Percentiles rank a stretch among this genome's conserved stretches.
Conservation (phyloP, 257 asterid genomes). For the Nicotiana noctiflora region DNA sequence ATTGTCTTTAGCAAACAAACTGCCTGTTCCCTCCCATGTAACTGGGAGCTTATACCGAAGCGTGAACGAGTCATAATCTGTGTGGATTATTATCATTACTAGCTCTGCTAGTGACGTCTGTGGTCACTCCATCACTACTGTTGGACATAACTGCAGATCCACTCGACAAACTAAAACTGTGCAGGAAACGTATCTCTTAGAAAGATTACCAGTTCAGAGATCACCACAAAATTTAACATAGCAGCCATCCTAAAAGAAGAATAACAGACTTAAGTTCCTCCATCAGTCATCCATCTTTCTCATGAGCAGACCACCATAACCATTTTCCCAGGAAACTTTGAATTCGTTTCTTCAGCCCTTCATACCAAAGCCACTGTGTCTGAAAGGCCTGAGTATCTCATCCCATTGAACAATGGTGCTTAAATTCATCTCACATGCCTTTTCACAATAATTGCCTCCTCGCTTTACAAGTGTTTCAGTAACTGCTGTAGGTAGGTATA, state of each 20-base stretch:
- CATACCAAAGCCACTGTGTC: not conserved
- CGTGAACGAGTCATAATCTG: not conserved
- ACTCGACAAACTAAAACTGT: not conserved
- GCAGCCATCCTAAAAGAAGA: not conserved
- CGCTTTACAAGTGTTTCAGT: not conserved
- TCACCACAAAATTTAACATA: not conserved
- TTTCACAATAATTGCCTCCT: not conserved
- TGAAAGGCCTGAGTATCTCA: not conserved
- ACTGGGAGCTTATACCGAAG: not conserved
- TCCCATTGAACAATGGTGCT: too few relatives aligned
- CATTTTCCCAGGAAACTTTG: not conserved
- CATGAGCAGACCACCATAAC: not conserved
- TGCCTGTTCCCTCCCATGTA: not conserved
- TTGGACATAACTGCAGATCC: not conserved
- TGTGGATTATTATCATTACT: not conserved
- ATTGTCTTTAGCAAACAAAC: not conserved
- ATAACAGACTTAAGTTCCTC: not conserved
- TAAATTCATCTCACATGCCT: too few relatives aligned
- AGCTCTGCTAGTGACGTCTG: not conserved
- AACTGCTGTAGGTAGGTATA: not conserved
- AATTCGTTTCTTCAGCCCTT: not conserved
- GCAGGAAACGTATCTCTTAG: not conserved
- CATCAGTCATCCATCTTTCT: not conserved
- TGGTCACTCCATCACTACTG: not conserved
- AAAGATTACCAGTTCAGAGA: not conserved